Evolutionary conservation across 2,329 filamentous ascomycete species (phyloP).

Genomic region (Colletotrichum tropicicola): DNA sequence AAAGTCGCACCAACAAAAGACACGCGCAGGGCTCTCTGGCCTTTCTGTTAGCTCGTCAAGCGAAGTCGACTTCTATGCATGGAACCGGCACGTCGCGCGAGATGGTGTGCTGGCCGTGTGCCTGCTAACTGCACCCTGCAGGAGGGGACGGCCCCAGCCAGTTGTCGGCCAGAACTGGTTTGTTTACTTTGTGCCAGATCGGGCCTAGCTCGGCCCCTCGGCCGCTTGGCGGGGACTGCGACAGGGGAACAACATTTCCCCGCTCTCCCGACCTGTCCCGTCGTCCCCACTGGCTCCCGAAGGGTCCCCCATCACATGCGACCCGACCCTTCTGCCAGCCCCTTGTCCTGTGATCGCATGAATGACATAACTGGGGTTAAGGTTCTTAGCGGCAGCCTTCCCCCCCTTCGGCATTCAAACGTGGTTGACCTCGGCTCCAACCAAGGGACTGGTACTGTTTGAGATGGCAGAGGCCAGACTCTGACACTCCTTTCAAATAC

Average conservation of each 20-base stretch:
- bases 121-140: not conserved
- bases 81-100: slow-evolving; percentile 21
- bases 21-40: slow-evolving; percentile 3
- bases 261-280: not conserved
- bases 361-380: slow-evolving; percentile 32
- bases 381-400: slow-evolving; percentile 24
- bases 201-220: slow-evolving; percentile 2
- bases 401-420: slow-evolving; percentile 30
- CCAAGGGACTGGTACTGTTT: slow-evolving; percentile 14
- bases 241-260: slow-evolving; percentile 28
- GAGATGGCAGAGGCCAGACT: slow-evolving; percentile 17
- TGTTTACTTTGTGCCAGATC: slow-evolving; percentile 27
- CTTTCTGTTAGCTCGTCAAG: slow-evolving; percentile 9
- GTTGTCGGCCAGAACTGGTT: slow-evolving; percentile 16
- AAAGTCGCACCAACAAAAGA: not conserved
- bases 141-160: not conserved
- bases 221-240: not conserved
- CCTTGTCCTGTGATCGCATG: slow-evolving; percentile 27
- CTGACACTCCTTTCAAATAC: not conserved
- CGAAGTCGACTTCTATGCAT: slow-evolving; percentile 18
- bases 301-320: slow-evolving; percentile 25
- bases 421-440: slow-evolving; percentile 30
- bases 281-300: not conserved
- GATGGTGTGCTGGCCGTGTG: slow-evolving; percentile 13
- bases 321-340: not conserved